Evolutionary conservation across 2,329 filamentous ascomycete genomes (phyloP), one percentile per base, ranked within the genome.

Genomic region (Dendryphion nanum): DNA sequence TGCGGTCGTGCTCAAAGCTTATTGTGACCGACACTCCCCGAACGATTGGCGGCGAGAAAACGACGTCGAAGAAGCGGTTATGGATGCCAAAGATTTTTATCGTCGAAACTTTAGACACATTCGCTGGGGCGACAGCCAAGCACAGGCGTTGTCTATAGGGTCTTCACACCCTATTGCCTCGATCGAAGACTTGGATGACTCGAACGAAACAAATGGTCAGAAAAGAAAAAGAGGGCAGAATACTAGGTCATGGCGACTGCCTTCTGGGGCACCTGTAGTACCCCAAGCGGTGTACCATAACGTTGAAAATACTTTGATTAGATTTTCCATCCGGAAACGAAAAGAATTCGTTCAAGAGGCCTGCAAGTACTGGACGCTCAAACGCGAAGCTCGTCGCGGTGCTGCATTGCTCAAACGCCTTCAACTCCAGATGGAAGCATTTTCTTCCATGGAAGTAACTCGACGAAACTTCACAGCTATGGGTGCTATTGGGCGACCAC

Each of bases 281-380:
- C 93, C 93, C 0, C 84, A 90, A 50, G 83, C 86, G 2, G 85
- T 97, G 3, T 89, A 89, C 45, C 86, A 91, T 49, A 83, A 85
- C 18, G 89, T 98, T 16, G 87, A 95, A 52, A 80, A 81, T 30
- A 87, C 90, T 0, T 76, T 98, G 21, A 80, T 84, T 45, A 82
- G 88, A 33, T 97, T 97, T 62, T 80, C 81, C n/a, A 75, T 87
- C 23, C 81, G 85, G 19, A 94, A 93, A 61, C 82, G 89, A 36
- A 95, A 94, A 60, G 90, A 96, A 44, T 98, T 89, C 63, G 83
- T 94, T 2, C 85, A 89, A 40, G 91, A 96, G 64, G 87, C 87
- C 2, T 97, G 91, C 70, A 89, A 89, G 53, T 98, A 97, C 68
- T 98, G 93, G 93, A 97, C 93, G 0, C 68, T 98, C 47, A 98